Evolutionary conservation across 169 alveolate species (phyloP), one percentile per base, ranked within the genome.

Genomic region (Plasmodium inui): DNA sequence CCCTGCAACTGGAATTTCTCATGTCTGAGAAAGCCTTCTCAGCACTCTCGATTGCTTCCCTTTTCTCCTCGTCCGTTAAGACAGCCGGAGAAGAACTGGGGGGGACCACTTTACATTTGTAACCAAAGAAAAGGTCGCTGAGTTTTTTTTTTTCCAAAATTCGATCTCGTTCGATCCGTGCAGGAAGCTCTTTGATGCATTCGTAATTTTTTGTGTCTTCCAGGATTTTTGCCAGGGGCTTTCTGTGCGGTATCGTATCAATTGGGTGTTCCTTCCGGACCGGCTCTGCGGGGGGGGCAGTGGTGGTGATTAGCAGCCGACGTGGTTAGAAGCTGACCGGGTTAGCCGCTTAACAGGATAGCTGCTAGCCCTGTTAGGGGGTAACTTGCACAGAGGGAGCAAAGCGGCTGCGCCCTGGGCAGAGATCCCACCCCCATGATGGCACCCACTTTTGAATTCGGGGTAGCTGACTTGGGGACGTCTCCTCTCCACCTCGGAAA

Each of bases 161-260:
- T 79, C 90, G 61, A 80, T 89, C 79, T 17, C n/a, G 46, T 61
- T 82, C 91, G 8, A 89, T 78, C 7, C 41, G 55, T 30, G 50
- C 70, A 39, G 94, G 94, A 7, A 89, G 39, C 17, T 80, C 84
- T 67, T 78, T 89, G 41, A 80, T 79, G 76, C 79, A 34, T 32
- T 89, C 94, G 32, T 89, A 89, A 41, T 89, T 89, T 79, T 89
- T 61, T 19, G 94, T 89, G 50, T 89, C 94, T 26, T 89, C 90
- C 44, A 89, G 50, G 28, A 89, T 89, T 79, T 89, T 89, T 1
- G 94, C 67, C 32, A 89, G 70, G 2, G 94, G 94, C 74, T 89
- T 89, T 67, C 37, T 89, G 46, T 89, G 94, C 10, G 88, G 82
- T 57, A 89, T 89, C 8, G 28, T 67, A n/a, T 89, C 94, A 4